Conservation (phyloP, 495 filamentous ascomycete genomes). For the Glutinoglossum americanum region DNA sequence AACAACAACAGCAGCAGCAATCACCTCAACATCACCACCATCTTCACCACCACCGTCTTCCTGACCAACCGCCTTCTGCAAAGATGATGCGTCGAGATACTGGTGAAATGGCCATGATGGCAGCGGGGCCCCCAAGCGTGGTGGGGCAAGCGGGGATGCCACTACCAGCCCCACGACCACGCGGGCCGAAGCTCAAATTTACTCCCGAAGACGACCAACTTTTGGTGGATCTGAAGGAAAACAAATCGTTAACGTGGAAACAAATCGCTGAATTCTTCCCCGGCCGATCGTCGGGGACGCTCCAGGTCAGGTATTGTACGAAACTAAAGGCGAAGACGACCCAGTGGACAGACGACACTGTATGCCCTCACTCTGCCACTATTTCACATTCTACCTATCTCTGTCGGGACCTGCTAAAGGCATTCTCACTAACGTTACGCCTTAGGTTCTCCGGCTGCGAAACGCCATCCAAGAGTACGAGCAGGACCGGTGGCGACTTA, state of each 20-base stretch:
- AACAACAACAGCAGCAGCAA: conserved; percentile 4
- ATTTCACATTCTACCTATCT: neutral
- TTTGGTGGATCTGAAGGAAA: conserved; percentile 74
- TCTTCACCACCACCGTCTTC: conserved; percentile 38
- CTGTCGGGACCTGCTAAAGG: neutral
- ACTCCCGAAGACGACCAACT: conserved; percentile 73
- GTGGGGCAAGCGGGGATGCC: conserved; percentile 75
- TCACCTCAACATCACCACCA: conserved; percentile 7
- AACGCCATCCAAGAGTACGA: conserved; percentile 73
- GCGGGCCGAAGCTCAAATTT: conserved; percentile 73
- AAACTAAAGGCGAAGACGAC: conserved; percentile 82
- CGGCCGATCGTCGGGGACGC: conserved; percentile 62
- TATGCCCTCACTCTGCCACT: conserved; percentile 21
- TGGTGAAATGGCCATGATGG: conserved; percentile 18
- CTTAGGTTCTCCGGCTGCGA: conserved; percentile 54
- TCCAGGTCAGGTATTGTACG: conserved; percentile 86
- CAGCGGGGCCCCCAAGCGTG: conserved; percentile 38
- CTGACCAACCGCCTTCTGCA: conserved; percentile 31
- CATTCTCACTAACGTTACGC: conserved; percentile 11
- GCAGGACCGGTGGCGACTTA: conserved; percentile 71
- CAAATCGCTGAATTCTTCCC: conserved; percentile 92
- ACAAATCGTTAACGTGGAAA: conserved; percentile 83
- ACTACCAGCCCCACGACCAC: conserved; percentile 46
- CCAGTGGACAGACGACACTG: conserved; percentile 82
- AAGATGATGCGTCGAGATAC: conserved; percentile 33